Conservation (phyloP, 2,329 filamentous ascomycete genomes). For the Coleophoma eucalyptorum region DNA sequence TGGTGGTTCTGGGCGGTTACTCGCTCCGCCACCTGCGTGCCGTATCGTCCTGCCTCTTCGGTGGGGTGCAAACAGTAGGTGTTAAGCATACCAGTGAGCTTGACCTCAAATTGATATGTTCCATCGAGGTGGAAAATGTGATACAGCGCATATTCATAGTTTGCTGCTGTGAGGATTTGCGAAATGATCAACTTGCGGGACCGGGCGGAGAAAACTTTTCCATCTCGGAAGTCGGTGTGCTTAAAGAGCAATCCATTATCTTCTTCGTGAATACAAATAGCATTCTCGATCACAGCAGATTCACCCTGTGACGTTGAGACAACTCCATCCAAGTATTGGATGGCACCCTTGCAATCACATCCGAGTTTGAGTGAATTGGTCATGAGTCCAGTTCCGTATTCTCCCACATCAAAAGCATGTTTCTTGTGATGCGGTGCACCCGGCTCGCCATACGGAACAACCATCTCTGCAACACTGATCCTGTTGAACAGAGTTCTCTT, state of each 20-base stretch:
- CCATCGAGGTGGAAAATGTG: conserved; percentile 94
- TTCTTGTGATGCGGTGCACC: conserved; percentile 78
- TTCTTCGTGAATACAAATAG: conserved; percentile 93
- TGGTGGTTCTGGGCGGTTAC: conserved; percentile 97
- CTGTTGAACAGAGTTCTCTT: conserved; percentile 82
- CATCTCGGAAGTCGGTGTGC: conserved; percentile 89
- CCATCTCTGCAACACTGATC: conserved; percentile 88
- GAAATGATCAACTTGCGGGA: conserved; percentile 83
- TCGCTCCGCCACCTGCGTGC: conserved; percentile 83
- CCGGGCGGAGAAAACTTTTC: conserved; percentile 80
- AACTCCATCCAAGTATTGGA: conserved; percentile 86
- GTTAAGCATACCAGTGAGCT: conserved; percentile 88
- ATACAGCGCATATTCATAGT: conserved; percentile 88
- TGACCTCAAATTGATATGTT: conserved; percentile 86
- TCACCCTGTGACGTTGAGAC: conserved; percentile 76
- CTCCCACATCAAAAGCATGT: conserved; percentile 76
- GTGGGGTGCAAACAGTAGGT: conserved; percentile 78
- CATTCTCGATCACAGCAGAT: conserved; percentile 83
- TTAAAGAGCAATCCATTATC: conserved; percentile 91
- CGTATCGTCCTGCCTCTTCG: conserved; percentile 83
- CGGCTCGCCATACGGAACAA: conserved; percentile 83
- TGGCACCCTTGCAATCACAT: conserved; percentile 85
- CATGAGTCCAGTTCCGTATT: conserved; percentile 81
- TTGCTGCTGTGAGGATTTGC: conserved; percentile 91
- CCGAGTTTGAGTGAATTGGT: conserved; percentile 73